These are phyloP conservation scores for Talaromyces pinophilus DNA, from an alignment of 2,329 filamentous ascomycete species.

Conservation along the genomic window DNA sequence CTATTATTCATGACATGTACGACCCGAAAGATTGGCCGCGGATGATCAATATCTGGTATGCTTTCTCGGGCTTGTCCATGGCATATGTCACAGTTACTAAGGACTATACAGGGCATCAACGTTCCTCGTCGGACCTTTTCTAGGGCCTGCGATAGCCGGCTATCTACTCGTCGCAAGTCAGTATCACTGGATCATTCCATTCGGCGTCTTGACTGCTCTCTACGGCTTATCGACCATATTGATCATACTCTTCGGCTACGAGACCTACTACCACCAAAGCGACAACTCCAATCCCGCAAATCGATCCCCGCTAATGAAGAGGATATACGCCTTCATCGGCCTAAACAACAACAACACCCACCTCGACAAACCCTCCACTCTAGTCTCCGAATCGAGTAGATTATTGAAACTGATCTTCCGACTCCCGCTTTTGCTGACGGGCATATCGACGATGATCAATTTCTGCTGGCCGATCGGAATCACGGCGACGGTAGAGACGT, in stretches of 20 bases:
- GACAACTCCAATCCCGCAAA: background rate
- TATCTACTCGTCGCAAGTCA: slow-evolving; percentile 36
- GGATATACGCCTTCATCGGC: slow-evolving; percentile 32
- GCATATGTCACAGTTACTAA: too few species aligned
- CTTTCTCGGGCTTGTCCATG: background rate
- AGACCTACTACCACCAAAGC: slow-evolving; percentile 36
- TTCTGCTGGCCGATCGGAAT: slow-evolving; percentile 45
- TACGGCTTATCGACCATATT: slow-evolving; percentile 40
- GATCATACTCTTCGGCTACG: slow-evolving; percentile 38
- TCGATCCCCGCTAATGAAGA: slow-evolving; percentile 24
- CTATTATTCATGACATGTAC: slow-evolving; percentile 46
- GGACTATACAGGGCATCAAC: slow-evolving; percentile 33
- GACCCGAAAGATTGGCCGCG: slow-evolving; percentile 37
- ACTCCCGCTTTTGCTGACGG: slow-evolving; percentile 34
- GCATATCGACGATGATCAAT: slow-evolving; percentile 37
- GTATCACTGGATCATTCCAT: slow-evolving; percentile 36
- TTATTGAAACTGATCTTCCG: slow-evolving; percentile 35
- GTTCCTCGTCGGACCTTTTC: slow-evolving; percentile 41
- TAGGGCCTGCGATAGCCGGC: slow-evolving; percentile 42
- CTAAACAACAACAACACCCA: slow-evolving; percentile 36
- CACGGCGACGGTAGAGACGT: slow-evolving; percentile 38
- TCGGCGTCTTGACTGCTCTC: slow-evolving; percentile 38
- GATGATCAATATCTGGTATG: slow-evolving; percentile 43
- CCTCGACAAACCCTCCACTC: slow-evolving; percentile 30
- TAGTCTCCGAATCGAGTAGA: slow-evolving; percentile 30